Evolutionary conservation across 257 asterid species (phyloP).

Genomic region (Salvia miltiorrhiza): DNA sequence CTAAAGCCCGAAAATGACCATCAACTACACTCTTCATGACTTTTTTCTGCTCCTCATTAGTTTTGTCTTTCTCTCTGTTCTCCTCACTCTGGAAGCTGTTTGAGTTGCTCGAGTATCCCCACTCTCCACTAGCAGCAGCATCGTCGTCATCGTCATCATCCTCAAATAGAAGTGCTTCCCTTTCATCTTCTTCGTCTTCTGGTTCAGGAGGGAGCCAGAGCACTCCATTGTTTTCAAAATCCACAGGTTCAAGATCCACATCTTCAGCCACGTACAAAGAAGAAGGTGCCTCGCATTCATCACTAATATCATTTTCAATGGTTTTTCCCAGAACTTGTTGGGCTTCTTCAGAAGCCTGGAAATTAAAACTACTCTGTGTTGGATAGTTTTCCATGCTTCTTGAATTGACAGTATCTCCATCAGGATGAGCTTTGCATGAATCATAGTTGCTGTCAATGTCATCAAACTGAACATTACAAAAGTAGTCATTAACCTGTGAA

Average conservation of each 20-base stretch:
- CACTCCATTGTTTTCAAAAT: conserved; percentile 83
- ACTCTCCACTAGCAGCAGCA: conserved; percentile 77
- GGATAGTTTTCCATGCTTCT: conserved; percentile 37
- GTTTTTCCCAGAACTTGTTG: conserved; percentile 38
- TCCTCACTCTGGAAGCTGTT: conserved; percentile 71
- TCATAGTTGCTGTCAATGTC: conserved; percentile 46
- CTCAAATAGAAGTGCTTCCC: conserved; percentile 52
- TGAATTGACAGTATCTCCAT: conserved; percentile 51
- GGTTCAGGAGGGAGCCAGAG: conserved; percentile 99
- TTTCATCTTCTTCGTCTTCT: conserved; percentile 90
- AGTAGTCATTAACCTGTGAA: conserved; percentile 52
- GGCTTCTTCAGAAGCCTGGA: conserved; percentile 48
- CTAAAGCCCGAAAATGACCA: conserved; percentile 90
- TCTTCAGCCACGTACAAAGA: conserved; percentile 56
- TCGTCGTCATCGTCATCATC: conserved; percentile 75
- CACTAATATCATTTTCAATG: conserved; percentile 46
- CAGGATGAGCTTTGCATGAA: conserved; percentile 60
- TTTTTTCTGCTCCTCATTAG: conserved; percentile 78
- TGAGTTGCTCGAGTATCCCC: conserved; percentile 64
- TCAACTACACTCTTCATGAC: conserved; percentile 78
- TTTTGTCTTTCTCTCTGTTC: conserved; percentile 60
- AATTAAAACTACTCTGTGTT: conserved; percentile 39
- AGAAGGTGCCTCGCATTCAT: conserved; percentile 76
- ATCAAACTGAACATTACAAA: conserved; percentile 44
- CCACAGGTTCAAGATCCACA: conserved; percentile 66